Percentiles rank a stretch among this genome's conserved stretches.
phyloP scores from a whole-genome alignment of 345 rosid species.

The Bruguiera parviflora region DNA sequence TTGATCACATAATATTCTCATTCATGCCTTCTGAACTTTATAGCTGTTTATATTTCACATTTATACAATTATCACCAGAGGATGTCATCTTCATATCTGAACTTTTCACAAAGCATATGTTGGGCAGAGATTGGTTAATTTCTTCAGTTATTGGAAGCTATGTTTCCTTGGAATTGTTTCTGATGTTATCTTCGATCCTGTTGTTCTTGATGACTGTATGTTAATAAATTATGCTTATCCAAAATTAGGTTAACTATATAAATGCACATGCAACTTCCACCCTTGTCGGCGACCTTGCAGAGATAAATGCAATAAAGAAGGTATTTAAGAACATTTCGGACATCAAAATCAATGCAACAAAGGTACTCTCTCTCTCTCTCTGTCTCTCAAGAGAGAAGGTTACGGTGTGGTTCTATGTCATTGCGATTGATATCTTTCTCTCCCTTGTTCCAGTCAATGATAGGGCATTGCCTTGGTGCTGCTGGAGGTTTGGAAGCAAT shows the following conservation, averaged over 20 bases:
- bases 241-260: conserved; percentile 83
- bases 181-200: too few species aligned
- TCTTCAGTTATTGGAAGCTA: too few species aligned
- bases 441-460: conserved; percentile 72
- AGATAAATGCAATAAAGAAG: conserved; percentile 91
- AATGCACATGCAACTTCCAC: conserved; percentile 99
- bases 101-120: background rate
- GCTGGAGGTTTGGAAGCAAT: conserved; percentile 99
- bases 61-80: background rate
- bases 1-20: too few species aligned
- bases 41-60: background rate
- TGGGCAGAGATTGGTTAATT: too few species aligned
- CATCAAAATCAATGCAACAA: conserved; percentile 94
- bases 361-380: conserved; percentile 48
- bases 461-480: conserved; percentile 99
- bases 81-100: background rate
- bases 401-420: conserved; percentile 3
- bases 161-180: too few species aligned
- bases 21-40: background rate
- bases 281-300: conserved; percentile 97
- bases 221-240: conserved; percentile 10
- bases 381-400: background rate
- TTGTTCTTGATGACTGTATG: background rate
- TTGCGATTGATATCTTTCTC: conserved; percentile 5
- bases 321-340: conserved; percentile 80